A percentile compares a stretch with the other conserved stretches of the same genome.
Evolutionary conservation across 2,329 filamentous ascomycete genomes (phyloP).

Genomic region (Trichothecium sympodiale): DNA sequence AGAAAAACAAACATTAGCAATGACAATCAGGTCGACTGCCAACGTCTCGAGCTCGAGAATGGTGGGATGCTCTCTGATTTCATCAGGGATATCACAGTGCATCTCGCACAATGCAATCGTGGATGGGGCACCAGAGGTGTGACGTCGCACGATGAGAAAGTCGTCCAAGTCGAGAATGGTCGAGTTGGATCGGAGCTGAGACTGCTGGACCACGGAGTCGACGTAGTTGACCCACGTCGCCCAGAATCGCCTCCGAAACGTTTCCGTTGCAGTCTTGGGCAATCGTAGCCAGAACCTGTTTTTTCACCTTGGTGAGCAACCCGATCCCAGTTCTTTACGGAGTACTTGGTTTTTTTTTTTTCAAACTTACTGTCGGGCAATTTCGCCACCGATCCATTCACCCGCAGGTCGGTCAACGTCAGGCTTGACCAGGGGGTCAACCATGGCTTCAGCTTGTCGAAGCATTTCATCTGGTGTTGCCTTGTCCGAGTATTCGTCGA

Average conservation of each 20-base stretch:
- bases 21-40: constrained; percentile 12
- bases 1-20: constrained; percentile 14
- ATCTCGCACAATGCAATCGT: constrained; percentile 13
- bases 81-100: constrained; percentile 12
- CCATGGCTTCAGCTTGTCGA: constrained; percentile 6
- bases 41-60: constrained; percentile 10
- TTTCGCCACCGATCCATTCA: constrained; percentile 9
- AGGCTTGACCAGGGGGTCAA: constrained; percentile 8
- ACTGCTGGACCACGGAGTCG: constrained; percentile 12
- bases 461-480: constrained; percentile 5
- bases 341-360: too few species aligned
- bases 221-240: constrained; percentile 12
- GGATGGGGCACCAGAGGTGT: constrained; percentile 13
- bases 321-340: too few species aligned
- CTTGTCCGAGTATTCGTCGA: constrained; percentile 10
- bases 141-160: constrained; percentile 13
- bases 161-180: constrained; percentile 10
- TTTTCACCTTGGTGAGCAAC: too few species aligned
- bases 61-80: constrained; percentile 9
- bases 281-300: constrained; percentile 12
- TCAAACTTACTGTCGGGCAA: constrained; percentile 13
- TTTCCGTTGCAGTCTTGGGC: constrained; percentile 7
- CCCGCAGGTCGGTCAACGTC: constrained; percentile 5
- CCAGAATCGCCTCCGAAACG: constrained; percentile 13
- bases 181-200: constrained; percentile 9